Evolutionary conservation across 805 yeast species (phyloP).

Genomic region (Metschnikowia sp.): DNA sequence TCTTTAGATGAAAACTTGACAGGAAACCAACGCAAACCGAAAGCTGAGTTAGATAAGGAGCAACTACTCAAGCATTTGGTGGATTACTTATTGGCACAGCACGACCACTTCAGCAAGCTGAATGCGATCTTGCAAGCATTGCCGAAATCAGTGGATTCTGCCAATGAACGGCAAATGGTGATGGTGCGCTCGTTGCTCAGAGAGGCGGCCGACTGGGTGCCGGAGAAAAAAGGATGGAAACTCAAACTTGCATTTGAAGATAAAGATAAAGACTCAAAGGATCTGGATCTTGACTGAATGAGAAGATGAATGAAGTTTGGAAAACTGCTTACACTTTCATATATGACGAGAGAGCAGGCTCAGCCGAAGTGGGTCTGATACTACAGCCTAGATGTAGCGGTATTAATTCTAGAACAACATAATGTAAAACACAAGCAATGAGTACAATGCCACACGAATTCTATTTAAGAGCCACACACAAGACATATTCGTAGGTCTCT

Average conservation of each 20-base stretch:
- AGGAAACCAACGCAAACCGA: neutral
- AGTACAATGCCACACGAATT: too few relatives aligned
- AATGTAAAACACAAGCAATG: too few relatives aligned
- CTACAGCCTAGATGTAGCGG: too few relatives aligned
- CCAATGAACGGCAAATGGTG: conserved; percentile 50
- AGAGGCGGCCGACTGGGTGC: conserved; percentile 66
- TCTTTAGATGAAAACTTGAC: conserved; percentile 7
- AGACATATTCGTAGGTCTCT: too few relatives aligned
- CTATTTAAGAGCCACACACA: too few relatives aligned
- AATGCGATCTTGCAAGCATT: conserved; percentile 44
- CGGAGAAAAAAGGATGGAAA: conserved; percentile 57
- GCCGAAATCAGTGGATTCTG: conserved; percentile 14
- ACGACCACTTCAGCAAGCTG: conserved; percentile 45
- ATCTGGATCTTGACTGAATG: too few relatives aligned
- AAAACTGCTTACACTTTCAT: too few relatives aligned
- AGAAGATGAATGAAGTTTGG: too few relatives aligned
- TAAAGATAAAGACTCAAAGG: neutral
- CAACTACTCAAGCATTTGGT: conserved; percentile 35
- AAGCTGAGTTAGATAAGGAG: neutral
- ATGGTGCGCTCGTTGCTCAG: conserved; percentile 65
- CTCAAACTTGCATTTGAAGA: conserved; percentile 47
- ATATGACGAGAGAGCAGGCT: too few relatives aligned
- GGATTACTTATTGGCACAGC: conserved; percentile 33
- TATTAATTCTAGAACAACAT: too few relatives aligned
- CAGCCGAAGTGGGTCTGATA: too few relatives aligned